Conservation (phyloP, 1,139 yeast genomes). For the Wickerhamiella pararugosa region DNA sequence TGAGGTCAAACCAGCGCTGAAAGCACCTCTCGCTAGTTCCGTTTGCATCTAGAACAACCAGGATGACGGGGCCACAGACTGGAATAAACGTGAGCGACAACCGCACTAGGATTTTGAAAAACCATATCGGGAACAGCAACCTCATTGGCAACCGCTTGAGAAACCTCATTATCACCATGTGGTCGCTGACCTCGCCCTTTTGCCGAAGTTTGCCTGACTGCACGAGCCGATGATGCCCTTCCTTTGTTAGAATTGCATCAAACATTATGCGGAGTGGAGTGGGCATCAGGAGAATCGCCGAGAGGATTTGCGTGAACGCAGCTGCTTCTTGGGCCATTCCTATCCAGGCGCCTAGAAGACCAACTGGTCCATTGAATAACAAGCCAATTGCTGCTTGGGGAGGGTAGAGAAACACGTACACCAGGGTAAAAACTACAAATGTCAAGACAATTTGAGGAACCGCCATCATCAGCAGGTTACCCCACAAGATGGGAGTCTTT, state of each 20-base stretch:
- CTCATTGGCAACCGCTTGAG: conserved; percentile 21
- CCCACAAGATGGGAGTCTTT: conserved; percentile 37
- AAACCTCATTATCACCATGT: conserved; percentile 15
- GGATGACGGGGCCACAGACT: conserved; percentile 42
- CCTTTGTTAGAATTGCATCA: conserved; percentile 40
- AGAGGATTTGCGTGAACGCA: conserved; percentile 35
- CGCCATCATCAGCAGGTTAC: conserved; percentile 32
- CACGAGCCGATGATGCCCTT: conserved; percentile 35
- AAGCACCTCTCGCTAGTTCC: conserved; percentile 43
- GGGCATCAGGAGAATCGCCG: conserved; percentile 40
- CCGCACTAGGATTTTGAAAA: conserved; percentile 22
- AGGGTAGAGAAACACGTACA: conserved; percentile 34
- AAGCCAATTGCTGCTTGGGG: conserved; percentile 33
- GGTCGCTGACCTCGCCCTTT: conserved; percentile 17
- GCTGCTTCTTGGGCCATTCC: conserved; percentile 39
- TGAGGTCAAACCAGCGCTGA: conserved; percentile 43
- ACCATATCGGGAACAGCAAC: conserved; percentile 24
- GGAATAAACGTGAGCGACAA: conserved; percentile 40
- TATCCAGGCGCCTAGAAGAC: conserved; percentile 39
- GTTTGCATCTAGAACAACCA: conserved; percentile 42
- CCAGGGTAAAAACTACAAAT: conserved; percentile 28
- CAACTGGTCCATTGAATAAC: conserved; percentile 41
- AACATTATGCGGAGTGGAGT: conserved; percentile 40
- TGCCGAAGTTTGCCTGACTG: conserved; percentile 32
- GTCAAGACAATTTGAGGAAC: conserved; percentile 39